Conservation (phyloP, 768 basidiomycete genomes). For the Phaffia tasmanica region DNA sequence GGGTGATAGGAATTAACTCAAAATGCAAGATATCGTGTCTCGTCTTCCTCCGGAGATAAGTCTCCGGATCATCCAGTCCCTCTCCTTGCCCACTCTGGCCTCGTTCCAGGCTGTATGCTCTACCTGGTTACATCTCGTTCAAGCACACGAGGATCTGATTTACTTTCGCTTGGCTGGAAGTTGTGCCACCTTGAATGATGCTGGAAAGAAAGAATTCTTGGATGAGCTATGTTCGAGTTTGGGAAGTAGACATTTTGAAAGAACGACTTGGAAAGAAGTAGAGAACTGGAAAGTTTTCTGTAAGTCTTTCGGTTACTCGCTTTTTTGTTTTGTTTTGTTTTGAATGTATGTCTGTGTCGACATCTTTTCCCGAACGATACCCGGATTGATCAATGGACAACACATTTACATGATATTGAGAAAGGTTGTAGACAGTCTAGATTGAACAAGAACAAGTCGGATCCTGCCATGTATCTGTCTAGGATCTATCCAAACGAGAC, state of each 20-base stretch:
- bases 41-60: conserved; percentile 7
- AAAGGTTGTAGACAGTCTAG: background rate
- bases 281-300: conserved; percentile 5
- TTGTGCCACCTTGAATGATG: background rate
- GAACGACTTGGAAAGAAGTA: background rate
- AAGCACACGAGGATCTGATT: conserved; percentile 7
- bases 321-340: background rate
- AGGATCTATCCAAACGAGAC: background rate
- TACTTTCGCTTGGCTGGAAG: background rate
- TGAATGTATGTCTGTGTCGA: background rate
- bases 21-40: conserved; percentile 1
- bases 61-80: conserved; percentile 4
- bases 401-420: background rate
- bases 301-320: background rate
- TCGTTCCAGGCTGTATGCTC: background rate
- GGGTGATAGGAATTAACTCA: too few species aligned
- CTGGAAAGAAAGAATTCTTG: background rate
- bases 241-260: background rate
- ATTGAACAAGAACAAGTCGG: background rate
- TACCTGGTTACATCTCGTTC: background rate
- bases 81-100: background rate
- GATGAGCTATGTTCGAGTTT: background rate
- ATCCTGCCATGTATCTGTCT: background rate
- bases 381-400: background rate
- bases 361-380: background rate